A percentile compares a stretch with the other conserved stretches of the same genome.
These are phyloP conservation scores for Lasiodiplodia sp. DNA, from an alignment of 2,329 filamentous ascomycete genomes.

Conservation along the genomic window DNA sequence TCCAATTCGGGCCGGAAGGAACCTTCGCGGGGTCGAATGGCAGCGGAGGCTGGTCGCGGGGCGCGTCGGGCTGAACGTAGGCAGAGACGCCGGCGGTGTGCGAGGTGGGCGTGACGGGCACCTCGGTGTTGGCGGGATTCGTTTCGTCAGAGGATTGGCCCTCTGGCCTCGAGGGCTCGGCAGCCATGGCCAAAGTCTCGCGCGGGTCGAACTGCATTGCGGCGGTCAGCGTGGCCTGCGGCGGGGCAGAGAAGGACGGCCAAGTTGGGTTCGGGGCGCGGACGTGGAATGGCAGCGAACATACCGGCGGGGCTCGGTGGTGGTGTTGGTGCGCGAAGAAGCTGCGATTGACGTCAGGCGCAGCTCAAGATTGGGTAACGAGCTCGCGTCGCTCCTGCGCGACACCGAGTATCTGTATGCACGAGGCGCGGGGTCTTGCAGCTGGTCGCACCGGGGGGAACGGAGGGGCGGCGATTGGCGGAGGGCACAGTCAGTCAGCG, in stretches of 20 bases:
- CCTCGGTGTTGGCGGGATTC: conserved; percentile 50
- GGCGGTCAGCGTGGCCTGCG: conserved; percentile 6
- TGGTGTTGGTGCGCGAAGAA: conserved; percentile 9
- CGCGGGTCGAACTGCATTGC: conserved; percentile 5
- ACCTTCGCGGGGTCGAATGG: conserved; percentile 42
- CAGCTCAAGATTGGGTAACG: conserved; percentile 8
- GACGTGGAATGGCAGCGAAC: not conserved
- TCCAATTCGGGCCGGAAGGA: conserved; percentile 46
- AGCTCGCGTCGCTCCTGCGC: not conserved
- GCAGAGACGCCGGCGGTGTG: conserved; percentile 46
- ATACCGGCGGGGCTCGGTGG: not conserved
- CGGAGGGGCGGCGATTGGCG: conserved; percentile 5
- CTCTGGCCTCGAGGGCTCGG: conserved; percentile 27
- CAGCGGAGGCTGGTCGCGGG: conserved; percentile 35
- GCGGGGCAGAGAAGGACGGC: not conserved
- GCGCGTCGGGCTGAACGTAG: conserved; percentile 42
- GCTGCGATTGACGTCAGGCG: conserved; percentile 24
- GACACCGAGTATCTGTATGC: not conserved
- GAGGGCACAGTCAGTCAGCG: not conserved
- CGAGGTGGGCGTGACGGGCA: conserved; percentile 54
- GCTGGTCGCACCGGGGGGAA: conserved; percentile 1
- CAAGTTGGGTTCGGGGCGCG: conserved; percentile 14
- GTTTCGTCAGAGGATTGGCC: conserved; percentile 37
- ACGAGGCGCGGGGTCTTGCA: not conserved
- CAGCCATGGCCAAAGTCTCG: conserved; percentile 17